These are phyloP conservation scores for Neocallimastix lanati DNA, from an alignment of 192 early-diverging fungal genomes.

Conservation along the genomic window DNA sequence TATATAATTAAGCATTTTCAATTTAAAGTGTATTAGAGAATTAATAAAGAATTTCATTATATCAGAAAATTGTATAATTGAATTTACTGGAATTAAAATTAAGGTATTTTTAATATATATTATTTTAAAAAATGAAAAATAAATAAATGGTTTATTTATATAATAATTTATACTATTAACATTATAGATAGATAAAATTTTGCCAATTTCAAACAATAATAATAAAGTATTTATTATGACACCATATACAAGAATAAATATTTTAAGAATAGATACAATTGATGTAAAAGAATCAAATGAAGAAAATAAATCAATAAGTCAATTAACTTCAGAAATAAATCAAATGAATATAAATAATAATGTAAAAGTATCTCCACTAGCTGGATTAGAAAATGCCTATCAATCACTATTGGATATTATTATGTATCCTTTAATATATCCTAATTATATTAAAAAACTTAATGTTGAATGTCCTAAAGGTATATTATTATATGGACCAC, in stretches of 20 bases:
- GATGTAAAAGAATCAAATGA: not conserved
- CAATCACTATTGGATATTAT: constrained; percentile 57
- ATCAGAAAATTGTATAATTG: not conserved
- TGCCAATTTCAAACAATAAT: not conserved
- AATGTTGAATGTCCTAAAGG: constrained; percentile 66
- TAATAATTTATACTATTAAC: no score
- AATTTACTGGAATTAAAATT: not conserved
- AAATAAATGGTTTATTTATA: no score
- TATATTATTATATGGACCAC: constrained; percentile 75
- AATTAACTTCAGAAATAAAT: not conserved
- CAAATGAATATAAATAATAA: not conserved
- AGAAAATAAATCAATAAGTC: not conserved
- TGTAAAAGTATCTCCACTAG: constrained; percentile 6
- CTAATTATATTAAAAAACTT: constrained; percentile 33
- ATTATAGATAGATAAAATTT: not conserved
- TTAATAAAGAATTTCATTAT: not conserved
- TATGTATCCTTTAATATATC: constrained; percentile 52
- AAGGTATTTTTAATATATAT: not conserved
- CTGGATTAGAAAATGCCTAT: constrained; percentile 58
- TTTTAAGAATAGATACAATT: not conserved
- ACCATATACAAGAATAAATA: not conserved
- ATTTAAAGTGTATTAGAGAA: not conserved
- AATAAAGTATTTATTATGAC: not conserved
- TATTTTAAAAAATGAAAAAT: no score
- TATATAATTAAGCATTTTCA: no score